A percentile compares a stretch with the other conserved stretches of the same genome.
Evolutionary conservation across 176 grass and related monocot genomes (phyloP).

Genomic region (Musa acuminata): DNA sequence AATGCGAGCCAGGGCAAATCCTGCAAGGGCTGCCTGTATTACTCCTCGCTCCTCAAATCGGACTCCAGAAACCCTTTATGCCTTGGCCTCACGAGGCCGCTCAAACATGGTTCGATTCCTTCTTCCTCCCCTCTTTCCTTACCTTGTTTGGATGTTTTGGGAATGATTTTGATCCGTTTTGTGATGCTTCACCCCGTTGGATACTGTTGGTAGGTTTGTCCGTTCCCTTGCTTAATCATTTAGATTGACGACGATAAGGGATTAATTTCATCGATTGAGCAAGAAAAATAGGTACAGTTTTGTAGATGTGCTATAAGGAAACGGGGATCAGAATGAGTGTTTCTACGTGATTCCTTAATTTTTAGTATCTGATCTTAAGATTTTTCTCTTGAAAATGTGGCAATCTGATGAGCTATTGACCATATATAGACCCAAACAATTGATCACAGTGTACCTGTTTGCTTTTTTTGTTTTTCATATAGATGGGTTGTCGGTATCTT

Average conservation of each 20-base stretch:
- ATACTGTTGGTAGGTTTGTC: too few relatives aligned
- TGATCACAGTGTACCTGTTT: neutral
- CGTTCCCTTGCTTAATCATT: too few relatives aligned
- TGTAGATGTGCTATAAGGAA: too few relatives aligned
- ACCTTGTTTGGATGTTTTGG: neutral
- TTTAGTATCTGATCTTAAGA: neutral
- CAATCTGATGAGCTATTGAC: too few relatives aligned
- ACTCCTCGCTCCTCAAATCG: constrained; percentile 11
- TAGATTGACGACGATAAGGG: too few relatives aligned
- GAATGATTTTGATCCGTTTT: neutral
- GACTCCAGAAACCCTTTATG: constrained; percentile 2
- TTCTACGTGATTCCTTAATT: neutral
- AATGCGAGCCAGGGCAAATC: constrained; percentile 2
- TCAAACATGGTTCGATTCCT: constrained; percentile 5
- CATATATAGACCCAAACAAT: neutral
- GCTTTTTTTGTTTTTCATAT: neutral
- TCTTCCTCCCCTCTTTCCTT: too few relatives aligned
- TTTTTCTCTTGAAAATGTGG: too few relatives aligned
- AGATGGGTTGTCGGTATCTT: neutral
- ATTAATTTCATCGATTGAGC: too few relatives aligned
- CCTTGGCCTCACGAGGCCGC: neutral
- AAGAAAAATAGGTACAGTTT: too few relatives aligned
- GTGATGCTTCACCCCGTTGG: too few relatives aligned
- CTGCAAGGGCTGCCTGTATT: constrained; percentile 14
- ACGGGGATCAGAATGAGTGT: too few relatives aligned